phyloP scores from a whole-genome alignment of 495 filamentous ascomycete genomes.

The Tuber indicum region DNA sequence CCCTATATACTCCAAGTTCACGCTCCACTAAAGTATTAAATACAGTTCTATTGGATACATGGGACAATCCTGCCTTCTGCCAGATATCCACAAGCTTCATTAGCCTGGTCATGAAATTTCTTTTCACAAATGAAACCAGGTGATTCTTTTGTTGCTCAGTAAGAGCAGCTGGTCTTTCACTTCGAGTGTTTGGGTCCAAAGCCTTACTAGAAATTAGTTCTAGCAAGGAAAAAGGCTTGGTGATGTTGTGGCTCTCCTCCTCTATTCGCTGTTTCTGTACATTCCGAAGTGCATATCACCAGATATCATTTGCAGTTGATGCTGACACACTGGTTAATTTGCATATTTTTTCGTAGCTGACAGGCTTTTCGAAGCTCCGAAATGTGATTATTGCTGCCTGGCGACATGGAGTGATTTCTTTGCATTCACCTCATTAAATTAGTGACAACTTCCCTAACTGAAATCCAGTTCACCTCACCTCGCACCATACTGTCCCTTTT shows the following conservation, averaged over 20 bases:
- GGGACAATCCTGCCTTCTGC: slow-evolving; percentile 1
- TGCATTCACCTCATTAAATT: not conserved
- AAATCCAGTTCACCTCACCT: too few relatives aligned
- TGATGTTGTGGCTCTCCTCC: too few relatives aligned
- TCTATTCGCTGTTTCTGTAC: too few relatives aligned
- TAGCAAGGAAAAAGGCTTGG: not conserved
- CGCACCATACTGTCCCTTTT: too few relatives aligned
- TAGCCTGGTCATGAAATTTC: not conserved
- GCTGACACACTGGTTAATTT: not conserved
- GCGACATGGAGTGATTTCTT: slow-evolving; percentile 5
- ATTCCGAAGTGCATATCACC: not conserved
- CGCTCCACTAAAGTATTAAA: not conserved
- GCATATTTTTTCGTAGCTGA: not conserved
- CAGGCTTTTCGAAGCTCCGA: not conserved
- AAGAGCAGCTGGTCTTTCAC: not conserved
- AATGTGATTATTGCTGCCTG: slow-evolving; percentile 9
- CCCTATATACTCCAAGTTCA: slow-evolving; percentile 5
- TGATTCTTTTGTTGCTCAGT: not conserved
- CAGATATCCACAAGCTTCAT: slow-evolving; percentile 4
- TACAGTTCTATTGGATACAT: not conserved
- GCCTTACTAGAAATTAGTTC: not conserved
- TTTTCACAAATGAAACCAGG: not conserved
- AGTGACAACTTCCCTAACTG: too few relatives aligned
- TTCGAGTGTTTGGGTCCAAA: not conserved
- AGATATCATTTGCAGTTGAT: slow-evolving; percentile 5